phyloP scores from a whole-genome alignment of 2,329 filamentous ascomycete genomes.

The Cryphonectria parasitica region DNA sequence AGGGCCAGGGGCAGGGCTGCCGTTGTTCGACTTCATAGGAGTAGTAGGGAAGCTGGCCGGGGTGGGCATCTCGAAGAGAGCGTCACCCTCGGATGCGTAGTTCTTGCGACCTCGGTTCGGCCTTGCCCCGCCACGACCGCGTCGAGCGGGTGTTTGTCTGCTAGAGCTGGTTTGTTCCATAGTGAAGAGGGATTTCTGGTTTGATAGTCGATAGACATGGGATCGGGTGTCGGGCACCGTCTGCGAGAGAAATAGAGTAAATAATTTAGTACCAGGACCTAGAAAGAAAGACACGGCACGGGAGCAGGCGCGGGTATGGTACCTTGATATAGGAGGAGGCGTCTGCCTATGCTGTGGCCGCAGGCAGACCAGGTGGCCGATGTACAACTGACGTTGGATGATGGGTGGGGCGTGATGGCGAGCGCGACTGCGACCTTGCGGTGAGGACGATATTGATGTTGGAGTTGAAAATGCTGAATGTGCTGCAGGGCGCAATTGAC shows the following conservation, averaged over 20 bases:
- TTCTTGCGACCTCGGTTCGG: slow-evolving; percentile 50
- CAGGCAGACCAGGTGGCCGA: slow-evolving; percentile 25
- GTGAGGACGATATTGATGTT: slow-evolving; percentile 27
- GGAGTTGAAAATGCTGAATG: slow-evolving; percentile 22
- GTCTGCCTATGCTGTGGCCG: slow-evolving; percentile 20
- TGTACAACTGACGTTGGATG: slow-evolving; percentile 21
- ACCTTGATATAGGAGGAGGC: slow-evolving; percentile 16
- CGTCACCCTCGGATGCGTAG: slow-evolving; percentile 65
- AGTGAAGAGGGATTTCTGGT: slow-evolving; percentile 22
- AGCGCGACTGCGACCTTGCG: slow-evolving; percentile 14
- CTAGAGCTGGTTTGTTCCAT: slow-evolving; percentile 41
- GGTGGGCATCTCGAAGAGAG: slow-evolving; percentile 41
- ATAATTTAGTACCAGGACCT: background rate
- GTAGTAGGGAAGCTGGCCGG: slow-evolving; percentile 48
- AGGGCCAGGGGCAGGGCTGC: slow-evolving; percentile 41
- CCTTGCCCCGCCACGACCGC: slow-evolving; percentile 46
- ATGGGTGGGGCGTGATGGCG: slow-evolving; percentile 7
- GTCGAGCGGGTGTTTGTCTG: slow-evolving; percentile 45
- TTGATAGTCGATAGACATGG: slow-evolving; percentile 12
- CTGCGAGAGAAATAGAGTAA: background rate
- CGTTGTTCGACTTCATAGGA: slow-evolving; percentile 48
- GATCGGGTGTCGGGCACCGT: slow-evolving; percentile 7
- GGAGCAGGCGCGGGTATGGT: background rate
- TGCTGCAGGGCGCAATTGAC: slow-evolving; percentile 16
- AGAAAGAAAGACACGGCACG: background rate